Percentiles rank a stretch among this genome's conserved stretches.
phyloP scores from a whole-genome alignment of 495 filamentous ascomycete species.

The Cercophora sp. region DNA sequence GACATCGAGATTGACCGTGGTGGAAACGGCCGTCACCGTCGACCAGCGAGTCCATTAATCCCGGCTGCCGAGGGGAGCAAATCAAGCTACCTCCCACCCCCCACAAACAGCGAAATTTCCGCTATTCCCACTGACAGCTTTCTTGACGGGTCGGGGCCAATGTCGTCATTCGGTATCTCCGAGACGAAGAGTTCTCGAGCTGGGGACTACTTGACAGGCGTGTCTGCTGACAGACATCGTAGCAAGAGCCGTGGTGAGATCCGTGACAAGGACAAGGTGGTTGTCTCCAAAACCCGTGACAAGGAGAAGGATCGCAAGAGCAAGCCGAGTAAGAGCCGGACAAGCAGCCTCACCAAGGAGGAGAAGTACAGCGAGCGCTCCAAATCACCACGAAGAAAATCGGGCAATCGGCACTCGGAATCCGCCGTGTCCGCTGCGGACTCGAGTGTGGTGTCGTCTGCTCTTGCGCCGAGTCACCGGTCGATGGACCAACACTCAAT shows the following conservation, averaged over 20 bases:
- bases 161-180: slow-evolving; percentile 24
- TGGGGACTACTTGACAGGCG: slow-evolving; percentile 34
- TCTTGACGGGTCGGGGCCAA: slow-evolving; percentile 60
- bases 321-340: slow-evolving; percentile 52
- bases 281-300: slow-evolving; percentile 27
- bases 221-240: slow-evolving; percentile 33
- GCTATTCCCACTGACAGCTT: slow-evolving; percentile 89
- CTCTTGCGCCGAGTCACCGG: slow-evolving; percentile 62
- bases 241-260: slow-evolving; percentile 40
- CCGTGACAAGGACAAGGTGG: slow-evolving; percentile 24
- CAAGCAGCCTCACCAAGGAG: slow-evolving; percentile 62
- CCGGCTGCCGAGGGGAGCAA: slow-evolving; percentile 55
- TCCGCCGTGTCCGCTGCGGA: slow-evolving; percentile 59
- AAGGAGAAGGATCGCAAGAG: slow-evolving; percentile 46
- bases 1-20: slow-evolving; percentile 69
- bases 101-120: slow-evolving; percentile 77
- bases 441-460: slow-evolving; percentile 71
- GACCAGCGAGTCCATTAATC: slow-evolving; percentile 53
- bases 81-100: slow-evolving; percentile 54
- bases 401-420: slow-evolving; percentile 60
- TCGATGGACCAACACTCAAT: slow-evolving; percentile 74
- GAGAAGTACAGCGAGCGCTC: slow-evolving; percentile 42
- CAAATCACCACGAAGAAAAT: slow-evolving; percentile 57
- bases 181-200: slow-evolving; percentile 33
- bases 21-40: slow-evolving; percentile 38